Evolutionary conservation across 257 asterid genomes (phyloP), one percentile per base, ranked within the genome.

Genomic region (Paulownia fortunei): DNA sequence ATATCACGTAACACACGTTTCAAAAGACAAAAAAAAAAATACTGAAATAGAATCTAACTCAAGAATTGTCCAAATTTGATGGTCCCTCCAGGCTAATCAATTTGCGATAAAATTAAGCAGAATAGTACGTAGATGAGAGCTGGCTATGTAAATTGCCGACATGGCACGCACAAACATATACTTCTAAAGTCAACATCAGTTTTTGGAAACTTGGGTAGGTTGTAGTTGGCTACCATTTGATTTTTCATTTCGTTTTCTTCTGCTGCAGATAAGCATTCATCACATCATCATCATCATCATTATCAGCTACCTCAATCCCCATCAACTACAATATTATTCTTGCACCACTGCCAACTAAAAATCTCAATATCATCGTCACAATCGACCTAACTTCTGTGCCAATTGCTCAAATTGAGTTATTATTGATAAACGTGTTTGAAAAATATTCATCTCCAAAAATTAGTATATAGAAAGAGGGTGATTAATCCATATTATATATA

Each of bases 71-170:
- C 51, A 66, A 55, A 26, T 41, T 8, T n/a, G 56, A 69, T 56
- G 76, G 71, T 77, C 76, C 62, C 32, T 32, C 3, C 19, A 44
- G 56, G 55, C 37, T 24, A 41, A 76, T 64, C 66, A 75, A 64
- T 12, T 19, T 21, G 80, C 32, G 23, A 18, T 66, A 66, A 21
- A 44, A 68, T 46, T 21, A 27, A 69, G 18, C 13, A 11, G 55
- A 8, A 3, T 10, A 6, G 46, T 18, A 32, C 44, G 34, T 13
- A 42, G 16, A 13, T n/a, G 76, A 62, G 15, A 56, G 37, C 58
- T 72, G 78, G 70, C 72, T 26, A 23, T 41, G 55, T 52, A 63
- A 81, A 80, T 75, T 81, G 78, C 87, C 87, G 88, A 83, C 89
- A 83, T 81, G 84, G 76, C 82, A 69, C 64, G 74, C 68, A 62